phyloP scores from a whole-genome alignment of 495 filamentous ascomycete genomes.

The Talaromyces thailandensis region DNA sequence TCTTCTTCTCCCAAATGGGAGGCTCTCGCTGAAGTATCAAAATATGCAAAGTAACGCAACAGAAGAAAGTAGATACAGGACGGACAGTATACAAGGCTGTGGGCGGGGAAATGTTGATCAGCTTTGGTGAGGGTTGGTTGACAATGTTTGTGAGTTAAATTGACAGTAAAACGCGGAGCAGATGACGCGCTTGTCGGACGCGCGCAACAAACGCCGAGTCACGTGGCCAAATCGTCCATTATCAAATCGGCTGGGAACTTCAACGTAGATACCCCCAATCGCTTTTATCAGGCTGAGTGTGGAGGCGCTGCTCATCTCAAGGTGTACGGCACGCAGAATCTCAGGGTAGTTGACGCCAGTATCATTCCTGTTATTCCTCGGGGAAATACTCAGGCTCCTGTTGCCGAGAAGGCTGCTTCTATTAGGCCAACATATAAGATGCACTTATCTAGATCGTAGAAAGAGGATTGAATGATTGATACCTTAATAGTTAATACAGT shows the following conservation, averaged over 20 bases:
- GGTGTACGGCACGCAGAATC: slow-evolving; percentile 38
- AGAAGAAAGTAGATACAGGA: not conserved
- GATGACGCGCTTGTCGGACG: not conserved
- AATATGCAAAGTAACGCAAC: not conserved
- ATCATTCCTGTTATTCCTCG: slow-evolving; percentile 48
- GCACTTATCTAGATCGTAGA: too few relatives aligned
- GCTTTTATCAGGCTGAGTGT: not conserved
- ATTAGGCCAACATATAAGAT: slow-evolving; percentile 3
- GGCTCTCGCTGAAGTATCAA: not conserved
- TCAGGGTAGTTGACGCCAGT: slow-evolving; percentile 46
- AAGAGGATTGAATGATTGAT: too few relatives aligned
- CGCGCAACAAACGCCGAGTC: slow-evolving; percentile 2
- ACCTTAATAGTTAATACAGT: too few relatives aligned
- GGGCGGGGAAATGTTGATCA: not conserved
- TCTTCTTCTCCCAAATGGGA: not conserved
- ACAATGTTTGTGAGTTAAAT: not conserved
- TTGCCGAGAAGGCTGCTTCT: slow-evolving; percentile 48
- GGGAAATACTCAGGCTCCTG: slow-evolving; percentile 38
- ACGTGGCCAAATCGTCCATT: not conserved
- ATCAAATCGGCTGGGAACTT: not conserved
- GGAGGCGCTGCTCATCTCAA: slow-evolving; percentile 13
- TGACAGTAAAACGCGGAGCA: not conserved
- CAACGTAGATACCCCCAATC: too few relatives aligned
- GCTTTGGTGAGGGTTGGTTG: not conserved
- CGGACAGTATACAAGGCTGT: not conserved